Evolutionary conservation across 441 rosid genomes (phyloP), one percentile per base, ranked within the genome.

Genomic region (Sinapis alba): DNA sequence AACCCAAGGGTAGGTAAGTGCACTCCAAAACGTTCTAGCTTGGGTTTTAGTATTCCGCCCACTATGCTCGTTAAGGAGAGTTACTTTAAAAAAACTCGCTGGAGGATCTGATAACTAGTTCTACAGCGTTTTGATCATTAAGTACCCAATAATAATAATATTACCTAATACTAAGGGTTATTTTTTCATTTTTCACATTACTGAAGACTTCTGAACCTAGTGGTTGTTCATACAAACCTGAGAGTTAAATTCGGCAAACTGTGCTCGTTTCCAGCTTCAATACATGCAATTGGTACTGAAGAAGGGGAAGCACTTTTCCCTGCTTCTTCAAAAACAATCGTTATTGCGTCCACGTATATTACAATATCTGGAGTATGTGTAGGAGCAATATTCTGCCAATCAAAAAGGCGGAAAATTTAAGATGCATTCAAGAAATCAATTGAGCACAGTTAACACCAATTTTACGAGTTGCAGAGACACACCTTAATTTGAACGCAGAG

Each of bases 401-500:
- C 5, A 32, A 81, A 53, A 75, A 41, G 23, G 66, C 21, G n/a
- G n/a, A n/a, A 34, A 43, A 50, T 0, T 64, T 62, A 56, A 32
- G 57, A 74, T 60, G 18, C 34, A 65, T 6, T 8, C 62, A 66
- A 58, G 34, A 69, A 58, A 41, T 47, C 47, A 73, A 74, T 36
- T 38, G 41, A 30, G 57, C 62, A 57, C 58, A 72, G 7, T 32
- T 36, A 34, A 53, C 47, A 54, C 53, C 73, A 59, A 66, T 9
- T 16, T 7, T 30, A 50, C 60, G 26, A 1, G 30, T 27, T 15
- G 53, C 53, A 45, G 19, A 45, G 66, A 43, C 75, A 13, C 69
- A 93, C 98, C 98, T 88, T 93, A 86, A 96, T 89, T 86, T 90
- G 98, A 76, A 96, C 96, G 69, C 93, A 92, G 28, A 96, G 92